A percentile compares a stretch with the other conserved stretches of the same genome.
These are phyloP conservation scores for Candida ipomoeae DNA, from an alignment of 805 yeast genomes.

Conservation along the genomic window DNA sequence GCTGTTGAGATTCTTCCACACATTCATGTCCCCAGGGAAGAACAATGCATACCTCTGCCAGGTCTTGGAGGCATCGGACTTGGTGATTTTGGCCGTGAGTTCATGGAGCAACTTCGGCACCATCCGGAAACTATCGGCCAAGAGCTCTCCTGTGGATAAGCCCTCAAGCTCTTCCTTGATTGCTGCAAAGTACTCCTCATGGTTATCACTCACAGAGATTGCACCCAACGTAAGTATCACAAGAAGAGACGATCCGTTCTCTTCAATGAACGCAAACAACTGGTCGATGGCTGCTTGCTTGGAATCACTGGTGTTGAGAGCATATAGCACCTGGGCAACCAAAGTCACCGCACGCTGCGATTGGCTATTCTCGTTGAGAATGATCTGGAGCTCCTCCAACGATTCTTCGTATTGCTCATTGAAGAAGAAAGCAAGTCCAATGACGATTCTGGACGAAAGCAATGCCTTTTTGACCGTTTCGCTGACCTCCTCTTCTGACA, in stretches of 20 bases:
- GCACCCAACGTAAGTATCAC: slow-evolving; percentile 78
- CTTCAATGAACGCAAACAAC: slow-evolving; percentile 60
- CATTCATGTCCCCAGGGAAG: slow-evolving; percentile 63
- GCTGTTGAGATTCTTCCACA: slow-evolving; percentile 66
- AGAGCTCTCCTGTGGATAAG: slow-evolving; percentile 43
- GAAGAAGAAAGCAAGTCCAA: slow-evolving; percentile 73
- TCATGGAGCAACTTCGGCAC: slow-evolving; percentile 58
- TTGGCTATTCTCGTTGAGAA: slow-evolving; percentile 51
- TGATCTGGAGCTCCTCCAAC: slow-evolving; percentile 58
- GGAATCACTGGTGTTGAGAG: slow-evolving; percentile 70
- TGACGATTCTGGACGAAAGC: slow-evolving; percentile 60
- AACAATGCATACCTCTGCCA: slow-evolving; percentile 73
- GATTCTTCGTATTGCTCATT: slow-evolving; percentile 59
- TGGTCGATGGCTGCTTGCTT: slow-evolving; percentile 83
- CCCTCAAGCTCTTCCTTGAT: slow-evolving; percentile 60
- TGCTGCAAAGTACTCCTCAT: slow-evolving; percentile 57
- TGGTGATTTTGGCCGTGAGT: slow-evolving; percentile 41
- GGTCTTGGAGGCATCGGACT: slow-evolving; percentile 18
- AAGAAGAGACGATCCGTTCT: slow-evolving; percentile 59
- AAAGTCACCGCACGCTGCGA: slow-evolving; percentile 66
- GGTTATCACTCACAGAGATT: slow-evolving; percentile 61
- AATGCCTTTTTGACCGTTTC: slow-evolving; percentile 23
- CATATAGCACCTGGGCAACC: slow-evolving; percentile 75
- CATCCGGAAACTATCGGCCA: slow-evolving; percentile 47
- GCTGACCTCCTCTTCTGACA: slow-evolving; percentile 34